Conservation (phyloP, 2,329 filamentous ascomycete species). For the Coniochaeta sp. region DNA sequence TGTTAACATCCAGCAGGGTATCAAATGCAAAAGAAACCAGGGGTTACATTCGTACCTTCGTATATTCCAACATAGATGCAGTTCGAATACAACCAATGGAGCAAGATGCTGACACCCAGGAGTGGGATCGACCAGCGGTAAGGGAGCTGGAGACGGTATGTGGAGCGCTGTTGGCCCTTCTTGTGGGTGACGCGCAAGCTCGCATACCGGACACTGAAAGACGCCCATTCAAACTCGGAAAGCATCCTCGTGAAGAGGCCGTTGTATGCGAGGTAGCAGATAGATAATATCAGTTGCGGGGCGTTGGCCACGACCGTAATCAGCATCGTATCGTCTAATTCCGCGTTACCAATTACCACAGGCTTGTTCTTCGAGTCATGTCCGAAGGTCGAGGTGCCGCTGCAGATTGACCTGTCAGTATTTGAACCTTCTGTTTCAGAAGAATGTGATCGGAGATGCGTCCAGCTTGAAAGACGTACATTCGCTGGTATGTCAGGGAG, state of each 20-base stretch:
- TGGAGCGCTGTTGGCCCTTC: constrained; percentile 23
- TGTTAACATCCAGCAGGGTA: too few relatives aligned
- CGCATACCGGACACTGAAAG: constrained; percentile 20
- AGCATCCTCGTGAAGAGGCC: constrained; percentile 33
- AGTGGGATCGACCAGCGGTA: constrained; percentile 31
- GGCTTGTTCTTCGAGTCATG: neutral
- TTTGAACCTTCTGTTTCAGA: neutral
- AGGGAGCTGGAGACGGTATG: constrained; percentile 30
- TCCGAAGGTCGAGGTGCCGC: neutral
- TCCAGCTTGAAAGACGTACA: neutral
- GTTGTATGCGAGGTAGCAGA: constrained; percentile 33
- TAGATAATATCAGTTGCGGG: constrained; percentile 31
- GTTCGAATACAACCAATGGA: constrained; percentile 36
- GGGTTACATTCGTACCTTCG: constrained; percentile 6
- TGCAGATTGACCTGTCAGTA: neutral
- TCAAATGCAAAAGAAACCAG: neutral
- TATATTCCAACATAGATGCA: constrained; percentile 25
- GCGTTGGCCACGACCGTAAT: constrained; percentile 21
- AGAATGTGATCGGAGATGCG: neutral
- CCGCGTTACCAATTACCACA: neutral
- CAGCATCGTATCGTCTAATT: neutral
- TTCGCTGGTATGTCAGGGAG: neutral
- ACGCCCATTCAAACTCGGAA: constrained; percentile 31
- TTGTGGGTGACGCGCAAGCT: constrained; percentile 27
- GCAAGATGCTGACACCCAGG: constrained; percentile 20